Base-by-base conservation (phyloP, 2,329 filamentous ascomycete species). In the Dactylellina parvicollis region DNA sequence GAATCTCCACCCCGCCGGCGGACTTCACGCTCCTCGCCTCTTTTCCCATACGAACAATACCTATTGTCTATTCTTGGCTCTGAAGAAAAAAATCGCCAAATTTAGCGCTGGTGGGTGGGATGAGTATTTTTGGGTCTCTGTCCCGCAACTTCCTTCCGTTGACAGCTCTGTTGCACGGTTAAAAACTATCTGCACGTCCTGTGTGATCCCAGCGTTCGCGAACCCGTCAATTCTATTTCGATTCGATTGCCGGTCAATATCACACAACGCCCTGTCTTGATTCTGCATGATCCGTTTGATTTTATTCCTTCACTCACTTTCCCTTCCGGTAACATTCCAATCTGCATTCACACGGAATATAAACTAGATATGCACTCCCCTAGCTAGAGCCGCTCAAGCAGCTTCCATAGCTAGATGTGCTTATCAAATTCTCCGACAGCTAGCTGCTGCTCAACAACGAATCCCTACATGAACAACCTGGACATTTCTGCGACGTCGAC, bases 41-140 rank as follows among this genome's bases (percentile, higher is more conserved):
- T 28, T 34, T 44, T 16, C 36, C 26, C 46, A 70, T 36, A 34
- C 55, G 65, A 61, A 70, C 65, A 70, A 70, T 70, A 42, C 44
- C 55, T 42, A 52, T 69, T 57, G 65, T 70, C 26, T 47, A 54
- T 55, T 60, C 65, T 61, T 52, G 55, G 47, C 47, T 26, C 36
- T 3, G 44, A 14, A 4, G n/a, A 40, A 54, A 14, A 4, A n/a
- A 40, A 44, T 52, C 16, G n/a, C 59, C 36, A 64, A 54, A 64
- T 44, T 64, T 64, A 64, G 59, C 59, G 47, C 59, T 42, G 28
- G 38, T 16, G 22, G 16, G 10, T 9, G 12, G 10, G 22, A 40
- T 16, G 36, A 54, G 46, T 64, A 64, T 64, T 54, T 64, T 40
- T 54, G 49, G 59, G 24, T 26, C 10, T n/a, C 12, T 28, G 24